A percentile compares a stretch with the other conserved stretches of the same genome.
Evolutionary conservation across 257 asterid genomes (phyloP).

Genomic region (Solanum sitiens): DNA sequence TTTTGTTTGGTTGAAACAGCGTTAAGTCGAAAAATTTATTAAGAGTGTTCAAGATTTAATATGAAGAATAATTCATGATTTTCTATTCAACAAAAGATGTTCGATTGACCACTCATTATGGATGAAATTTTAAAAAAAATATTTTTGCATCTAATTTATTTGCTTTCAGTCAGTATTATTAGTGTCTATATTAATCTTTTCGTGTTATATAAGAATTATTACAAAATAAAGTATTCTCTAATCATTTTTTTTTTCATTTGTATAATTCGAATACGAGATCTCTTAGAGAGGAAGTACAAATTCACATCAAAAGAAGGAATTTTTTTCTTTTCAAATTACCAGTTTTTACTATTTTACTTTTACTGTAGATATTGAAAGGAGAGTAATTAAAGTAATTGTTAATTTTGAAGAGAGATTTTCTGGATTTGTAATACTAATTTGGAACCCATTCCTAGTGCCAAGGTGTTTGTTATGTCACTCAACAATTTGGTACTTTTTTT

Average conservation of each 20-base stretch:
- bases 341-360: background rate
- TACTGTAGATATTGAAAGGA: background rate
- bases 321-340: background rate
- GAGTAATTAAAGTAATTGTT: background rate
- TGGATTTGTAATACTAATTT: background rate
- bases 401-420: background rate
- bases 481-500: background rate
- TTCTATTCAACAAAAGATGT: background rate
- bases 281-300: background rate
- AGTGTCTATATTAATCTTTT: background rate
- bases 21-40: background rate
- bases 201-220: background rate
- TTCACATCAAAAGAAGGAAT: background rate
- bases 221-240: background rate
- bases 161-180: background rate
- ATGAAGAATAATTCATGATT: too few species aligned
- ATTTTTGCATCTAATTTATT: background rate
- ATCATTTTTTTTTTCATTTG: background rate
- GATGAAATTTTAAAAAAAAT: too few species aligned
- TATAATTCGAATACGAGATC: background rate
- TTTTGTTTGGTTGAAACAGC: background rate
- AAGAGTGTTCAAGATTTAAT: too few species aligned
- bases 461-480: background rate
- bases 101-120: background rate
- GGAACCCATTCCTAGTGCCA: background rate